A percentile compares a stretch with the other conserved stretches of the same genome.
Evolutionary conservation across 176 grass and related monocot species (phyloP).

Genomic region (Triticum dicoccoides): DNA sequence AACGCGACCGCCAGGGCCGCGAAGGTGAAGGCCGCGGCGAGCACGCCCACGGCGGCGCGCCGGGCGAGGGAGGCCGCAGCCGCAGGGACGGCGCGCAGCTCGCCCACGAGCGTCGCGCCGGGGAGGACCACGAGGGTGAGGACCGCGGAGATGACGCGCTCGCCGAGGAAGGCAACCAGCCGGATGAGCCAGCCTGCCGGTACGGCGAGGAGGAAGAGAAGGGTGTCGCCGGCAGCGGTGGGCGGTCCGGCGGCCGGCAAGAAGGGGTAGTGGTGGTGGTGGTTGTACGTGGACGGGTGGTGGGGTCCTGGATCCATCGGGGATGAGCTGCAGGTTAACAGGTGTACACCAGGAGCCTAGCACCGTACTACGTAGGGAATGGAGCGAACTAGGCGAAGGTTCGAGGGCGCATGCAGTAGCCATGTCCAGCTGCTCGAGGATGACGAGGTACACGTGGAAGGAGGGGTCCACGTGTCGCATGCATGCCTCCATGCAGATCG

Average conservation of each 20-base stretch:
- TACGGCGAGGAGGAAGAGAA: slow-evolving; percentile 9
- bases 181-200: slow-evolving; percentile 36
- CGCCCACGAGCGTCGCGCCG: slow-evolving; percentile 20
- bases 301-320: not conserved
- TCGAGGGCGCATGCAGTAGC: slow-evolving; percentile 3
- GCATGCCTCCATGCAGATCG: not conserved
- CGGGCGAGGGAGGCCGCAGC: not conserved
- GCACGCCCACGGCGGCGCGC: not conserved
- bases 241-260: not conserved
- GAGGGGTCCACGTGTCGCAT: slow-evolving; percentile 3
- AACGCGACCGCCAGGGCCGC: not conserved
- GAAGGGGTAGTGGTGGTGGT: not conserved
- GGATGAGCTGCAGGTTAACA: not conserved
- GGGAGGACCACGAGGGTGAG: slow-evolving; percentile 24
- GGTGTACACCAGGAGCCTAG: not conserved
- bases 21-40: slow-evolving; percentile 32
- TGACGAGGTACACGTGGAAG: slow-evolving; percentile 33
- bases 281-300: not conserved
- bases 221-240: not conserved
- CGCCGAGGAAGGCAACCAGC: slow-evolving; percentile 23
- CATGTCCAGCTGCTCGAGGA: not conserved
- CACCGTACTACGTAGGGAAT: not conserved
- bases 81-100: not conserved
- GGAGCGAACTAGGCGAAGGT: not conserved
- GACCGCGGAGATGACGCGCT: not conserved